Percentiles rank a stretch among this genome's conserved stretches.
Conservation (phyloP, 202 grass and related monocot genomes). For the Panicum hallii region DNA sequence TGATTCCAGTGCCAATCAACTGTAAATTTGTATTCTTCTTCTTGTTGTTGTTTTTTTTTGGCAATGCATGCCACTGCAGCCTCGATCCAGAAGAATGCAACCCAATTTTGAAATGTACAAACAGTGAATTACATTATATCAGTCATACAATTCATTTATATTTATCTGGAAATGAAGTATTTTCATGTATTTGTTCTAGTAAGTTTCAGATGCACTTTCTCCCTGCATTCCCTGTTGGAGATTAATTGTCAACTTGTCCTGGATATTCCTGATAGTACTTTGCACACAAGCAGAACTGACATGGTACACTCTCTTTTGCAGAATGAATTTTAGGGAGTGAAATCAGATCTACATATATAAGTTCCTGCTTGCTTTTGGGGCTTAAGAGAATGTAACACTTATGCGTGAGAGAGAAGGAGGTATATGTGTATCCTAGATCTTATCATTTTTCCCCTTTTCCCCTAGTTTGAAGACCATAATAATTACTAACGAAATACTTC, state of each 20-base stretch:
- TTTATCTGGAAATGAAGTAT: background rate
- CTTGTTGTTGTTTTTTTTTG: background rate
- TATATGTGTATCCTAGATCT: background rate
- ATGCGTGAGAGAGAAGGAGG: conserved; percentile 21
- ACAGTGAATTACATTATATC: conserved; percentile 29
- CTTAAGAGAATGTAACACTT: conserved; percentile 6
- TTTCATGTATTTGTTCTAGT: background rate
- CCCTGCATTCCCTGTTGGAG: background rate
- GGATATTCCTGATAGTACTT: conserved; percentile 18
- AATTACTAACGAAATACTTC: background rate
- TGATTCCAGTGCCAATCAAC: conserved; percentile 23
- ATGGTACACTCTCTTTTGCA: conserved; percentile 12
- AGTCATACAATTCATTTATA: conserved; percentile 30
- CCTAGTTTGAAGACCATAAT: background rate
- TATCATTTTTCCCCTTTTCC: conserved; percentile 4
- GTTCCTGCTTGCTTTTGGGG: background rate
- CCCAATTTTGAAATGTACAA: conserved; percentile 40
- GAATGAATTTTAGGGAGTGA: conserved; percentile 16
- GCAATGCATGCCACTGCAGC: conserved; percentile 21
- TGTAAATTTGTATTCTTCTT: conserved; percentile 22
- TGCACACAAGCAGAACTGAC: conserved; percentile 37
- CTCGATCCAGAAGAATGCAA: conserved; percentile 12
- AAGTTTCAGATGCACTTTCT: conserved; percentile 13
- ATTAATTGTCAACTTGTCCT: conserved; percentile 23
- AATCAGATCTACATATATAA: conserved; percentile 15